These are phyloP conservation scores for Scheffersomyces spartinae DNA, from an alignment of 805 yeast genomes.

Conservation along the genomic window DNA sequence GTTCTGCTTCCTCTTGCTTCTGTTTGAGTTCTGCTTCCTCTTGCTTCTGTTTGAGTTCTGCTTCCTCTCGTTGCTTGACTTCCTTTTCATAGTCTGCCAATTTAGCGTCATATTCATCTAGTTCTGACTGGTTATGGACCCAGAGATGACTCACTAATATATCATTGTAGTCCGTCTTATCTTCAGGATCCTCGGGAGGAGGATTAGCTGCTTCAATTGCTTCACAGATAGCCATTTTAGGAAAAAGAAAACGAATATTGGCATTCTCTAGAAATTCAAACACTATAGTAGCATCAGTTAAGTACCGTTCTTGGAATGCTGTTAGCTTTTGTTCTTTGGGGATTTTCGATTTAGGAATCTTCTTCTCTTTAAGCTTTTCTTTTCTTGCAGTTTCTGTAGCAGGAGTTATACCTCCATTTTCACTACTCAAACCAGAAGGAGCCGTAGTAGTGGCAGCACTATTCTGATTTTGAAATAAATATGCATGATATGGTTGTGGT, in stretches of 20 bases:
- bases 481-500: constrained; percentile 32
- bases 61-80: constrained; percentile 16
- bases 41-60: constrained; percentile 10
- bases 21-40: constrained; percentile 10
- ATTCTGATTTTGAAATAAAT: constrained; percentile 10
- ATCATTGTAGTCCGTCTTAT: constrained; percentile 22
- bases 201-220: constrained; percentile 16
- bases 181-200: constrained; percentile 9
- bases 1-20: constrained; percentile 11
- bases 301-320: constrained; percentile 65
- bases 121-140: constrained; percentile 39
- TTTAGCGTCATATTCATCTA: constrained; percentile 32
- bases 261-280: constrained; percentile 81
- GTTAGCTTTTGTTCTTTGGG: constrained; percentile 50
- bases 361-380: constrained; percentile 11
- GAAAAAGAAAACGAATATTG: constrained; percentile 60
- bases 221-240: constrained; percentile 70
- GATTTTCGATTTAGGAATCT: constrained; percentile 8
- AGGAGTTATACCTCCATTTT: too few relatives aligned
- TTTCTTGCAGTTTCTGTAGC: too few relatives aligned
- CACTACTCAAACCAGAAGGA: too few relatives aligned
- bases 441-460: constrained; percentile 5
- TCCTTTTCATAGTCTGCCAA: constrained; percentile 17
- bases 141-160: constrained; percentile 36
- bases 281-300: constrained; percentile 58